phyloP scores from a whole-genome alignment of 1,139 yeast genomes.

The Pichia sp. region DNA sequence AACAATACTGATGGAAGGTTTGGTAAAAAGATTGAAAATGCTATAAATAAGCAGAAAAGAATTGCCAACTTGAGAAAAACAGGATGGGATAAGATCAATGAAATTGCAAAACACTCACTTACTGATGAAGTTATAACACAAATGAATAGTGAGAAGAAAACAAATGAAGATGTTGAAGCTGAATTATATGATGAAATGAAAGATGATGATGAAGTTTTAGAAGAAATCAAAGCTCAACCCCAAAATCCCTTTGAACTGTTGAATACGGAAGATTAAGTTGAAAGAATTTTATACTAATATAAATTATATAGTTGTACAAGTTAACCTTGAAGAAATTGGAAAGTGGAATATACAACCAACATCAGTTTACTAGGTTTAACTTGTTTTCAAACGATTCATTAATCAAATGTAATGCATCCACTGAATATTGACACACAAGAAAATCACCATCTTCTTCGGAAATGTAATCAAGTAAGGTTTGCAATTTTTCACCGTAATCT shows the following conservation, averaged over 20 bases:
- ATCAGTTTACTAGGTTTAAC: not conserved
- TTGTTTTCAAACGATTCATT: slow-evolving; percentile 33
- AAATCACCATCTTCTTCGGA: slow-evolving; percentile 47
- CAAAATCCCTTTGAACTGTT: slow-evolving; percentile 42
- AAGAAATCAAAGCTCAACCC: slow-evolving; percentile 12
- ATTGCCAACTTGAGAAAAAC: slow-evolving; percentile 59
- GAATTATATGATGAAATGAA: slow-evolving; percentile 26
- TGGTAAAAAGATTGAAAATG: slow-evolving; percentile 54
- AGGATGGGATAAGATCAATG: slow-evolving; percentile 67
- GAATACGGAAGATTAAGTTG: slow-evolving; percentile 40
- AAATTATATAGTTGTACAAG: not conserved
- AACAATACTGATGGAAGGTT: slow-evolving; percentile 50
- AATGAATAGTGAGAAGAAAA: slow-evolving; percentile 31
- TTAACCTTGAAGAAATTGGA: not conserved
- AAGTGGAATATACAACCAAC: not conserved
- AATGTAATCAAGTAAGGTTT: slow-evolving; percentile 39
- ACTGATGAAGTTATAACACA: slow-evolving; percentile 9
- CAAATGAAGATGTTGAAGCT: slow-evolving; percentile 20
- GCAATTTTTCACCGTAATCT: slow-evolving; percentile 38
- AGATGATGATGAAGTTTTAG: slow-evolving; percentile 21
- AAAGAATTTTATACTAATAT: not conserved
- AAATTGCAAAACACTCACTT: slow-evolving; percentile 20
- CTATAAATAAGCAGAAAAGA: slow-evolving; percentile 55
- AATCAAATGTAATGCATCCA: slow-evolving; percentile 38
- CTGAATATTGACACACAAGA: slow-evolving; percentile 47